A percentile compares a stretch with the other conserved stretches of the same genome.
Evolutionary conservation across 2,329 filamentous ascomycete genomes (phyloP).

Genomic region (Claviceps sp.): DNA sequence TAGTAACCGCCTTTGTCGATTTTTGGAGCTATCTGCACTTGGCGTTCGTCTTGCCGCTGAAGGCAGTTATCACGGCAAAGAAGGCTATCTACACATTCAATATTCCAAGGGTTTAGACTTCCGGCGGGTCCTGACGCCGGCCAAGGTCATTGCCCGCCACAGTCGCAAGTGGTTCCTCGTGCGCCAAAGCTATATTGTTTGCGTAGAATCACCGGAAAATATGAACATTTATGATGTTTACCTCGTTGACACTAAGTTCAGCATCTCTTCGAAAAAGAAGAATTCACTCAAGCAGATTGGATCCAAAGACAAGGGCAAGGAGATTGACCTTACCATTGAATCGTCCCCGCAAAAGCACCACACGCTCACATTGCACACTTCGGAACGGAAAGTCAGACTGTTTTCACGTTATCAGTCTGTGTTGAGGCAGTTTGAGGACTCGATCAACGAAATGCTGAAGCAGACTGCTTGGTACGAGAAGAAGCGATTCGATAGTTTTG

Average conservation of each 20-base stretch:
- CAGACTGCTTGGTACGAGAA: conserved; percentile 70
- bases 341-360: conserved; percentile 51
- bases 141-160: conserved; percentile 68
- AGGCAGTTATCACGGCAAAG: conserved; percentile 94
- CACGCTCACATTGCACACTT: conserved; percentile 74
- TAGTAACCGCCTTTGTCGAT: conserved; percentile 90
- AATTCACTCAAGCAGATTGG: conserved; percentile 34
- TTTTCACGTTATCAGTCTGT: conserved; percentile 84
- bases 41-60: conserved; percentile 89
- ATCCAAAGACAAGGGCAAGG: conserved; percentile 45
- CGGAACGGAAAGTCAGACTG: conserved; percentile 82
- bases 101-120: conserved; percentile 83
- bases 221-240: conserved; percentile 99
- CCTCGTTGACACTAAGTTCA: conserved; percentile 82
- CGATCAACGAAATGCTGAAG: conserved; percentile 71
- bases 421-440: conserved; percentile 85
- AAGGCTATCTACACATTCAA: conserved; percentile 85
- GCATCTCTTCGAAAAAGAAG: conserved; percentile 60
- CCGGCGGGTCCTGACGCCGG: conserved; percentile 63
- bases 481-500: conserved; percentile 88
- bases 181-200: conserved; percentile 94
- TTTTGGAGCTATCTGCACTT: conserved; percentile 85
- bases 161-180: conserved; percentile 95
- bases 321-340: conserved; percentile 28
- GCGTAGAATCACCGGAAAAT: conserved; percentile 95